Conservation (phyloP, 345 rosid species). For the Trapa bicornis region DNA sequence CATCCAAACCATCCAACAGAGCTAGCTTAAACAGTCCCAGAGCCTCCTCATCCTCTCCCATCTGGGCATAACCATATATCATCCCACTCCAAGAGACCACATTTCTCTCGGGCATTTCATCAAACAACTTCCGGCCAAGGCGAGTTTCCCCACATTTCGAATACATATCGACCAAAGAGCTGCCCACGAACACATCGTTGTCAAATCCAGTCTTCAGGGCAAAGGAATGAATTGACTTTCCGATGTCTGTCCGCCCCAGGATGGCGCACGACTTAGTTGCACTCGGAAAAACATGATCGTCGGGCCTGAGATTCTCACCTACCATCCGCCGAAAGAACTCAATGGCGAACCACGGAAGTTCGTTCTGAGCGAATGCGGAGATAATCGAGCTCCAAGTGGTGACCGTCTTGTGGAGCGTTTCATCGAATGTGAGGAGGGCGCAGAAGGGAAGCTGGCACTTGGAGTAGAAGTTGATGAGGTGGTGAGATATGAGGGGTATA, state of each 20-base stretch:
- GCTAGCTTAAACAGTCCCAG: slow-evolving; percentile 56
- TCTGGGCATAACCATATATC: slow-evolving; percentile 72
- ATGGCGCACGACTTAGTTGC: slow-evolving; percentile 66
- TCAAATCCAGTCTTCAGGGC: slow-evolving; percentile 51
- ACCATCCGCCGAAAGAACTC: slow-evolving; percentile 58
- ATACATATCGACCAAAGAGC: slow-evolving; percentile 81
- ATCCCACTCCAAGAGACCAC: slow-evolving; percentile 94
- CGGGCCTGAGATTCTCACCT: slow-evolving; percentile 30
- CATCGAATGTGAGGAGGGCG: slow-evolving; percentile 51
- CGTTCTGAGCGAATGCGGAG: slow-evolving; percentile 73
- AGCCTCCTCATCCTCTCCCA: slow-evolving; percentile 65
- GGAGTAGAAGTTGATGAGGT: slow-evolving; percentile 85
- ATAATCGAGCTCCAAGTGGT: slow-evolving; percentile 91
- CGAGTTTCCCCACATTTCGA: slow-evolving; percentile 51
- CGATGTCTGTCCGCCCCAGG: slow-evolving; percentile 40
- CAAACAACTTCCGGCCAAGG: slow-evolving; percentile 57
- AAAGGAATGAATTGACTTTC: slow-evolving; percentile 50
- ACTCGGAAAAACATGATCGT: slow-evolving; percentile 71
- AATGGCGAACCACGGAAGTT: slow-evolving; percentile 56
- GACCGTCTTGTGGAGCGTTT: slow-evolving; percentile 26
- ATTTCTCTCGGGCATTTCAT: slow-evolving; percentile 72
- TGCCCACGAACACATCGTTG: slow-evolving; percentile 63
- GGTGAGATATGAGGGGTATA: slow-evolving; percentile 60
- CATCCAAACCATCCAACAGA: slow-evolving; percentile 36
- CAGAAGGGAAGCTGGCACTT: slow-evolving; percentile 52